Percentiles rank a stretch among this genome's conserved stretches.
Evolutionary conservation across 257 asterid genomes (phyloP).

Genomic region (Mitragyna speciosa): DNA sequence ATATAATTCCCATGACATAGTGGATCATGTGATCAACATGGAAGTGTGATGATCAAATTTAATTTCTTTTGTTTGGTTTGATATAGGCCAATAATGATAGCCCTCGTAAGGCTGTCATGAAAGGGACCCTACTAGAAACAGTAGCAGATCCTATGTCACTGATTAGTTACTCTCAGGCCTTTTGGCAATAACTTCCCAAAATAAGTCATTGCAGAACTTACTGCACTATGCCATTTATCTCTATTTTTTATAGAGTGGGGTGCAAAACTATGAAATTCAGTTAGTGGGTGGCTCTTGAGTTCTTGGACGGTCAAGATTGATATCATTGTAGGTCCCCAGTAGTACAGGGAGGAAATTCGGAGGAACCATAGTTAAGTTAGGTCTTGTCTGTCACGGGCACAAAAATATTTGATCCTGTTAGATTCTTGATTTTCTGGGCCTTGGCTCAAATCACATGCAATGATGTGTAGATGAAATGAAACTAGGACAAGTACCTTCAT

Average conservation of each 20-base stretch:
- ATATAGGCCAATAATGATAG: conserved; percentile 31
- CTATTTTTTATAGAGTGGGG: background rate
- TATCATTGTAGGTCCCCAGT: conserved; percentile 28
- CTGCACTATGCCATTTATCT: background rate
- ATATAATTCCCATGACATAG: conserved; percentile 10
- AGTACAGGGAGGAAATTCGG: conserved; percentile 14
- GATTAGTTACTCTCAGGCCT: conserved; percentile 25
- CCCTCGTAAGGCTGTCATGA: conserved; percentile 48
- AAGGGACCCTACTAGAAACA: conserved; percentile 48
- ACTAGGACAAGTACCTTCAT: conserved; percentile 10
- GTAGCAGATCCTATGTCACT: conserved; percentile 27
- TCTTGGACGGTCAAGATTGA: background rate
- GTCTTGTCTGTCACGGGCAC: conserved; percentile 59
- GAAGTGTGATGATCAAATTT: conserved; percentile 25
- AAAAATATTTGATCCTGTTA: conserved; percentile 12
- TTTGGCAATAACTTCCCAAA: background rate
- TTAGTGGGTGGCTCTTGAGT: background rate
- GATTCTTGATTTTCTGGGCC: conserved; percentile 13
- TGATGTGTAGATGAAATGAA: background rate
- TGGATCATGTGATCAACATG: conserved; percentile 33
- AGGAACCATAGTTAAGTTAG: conserved; percentile 11
- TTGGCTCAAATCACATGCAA: background rate
- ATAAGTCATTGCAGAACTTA: background rate
- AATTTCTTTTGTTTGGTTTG: conserved; percentile 45
- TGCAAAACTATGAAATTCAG: conserved; percentile 1